Evolutionary conservation across 176 grass and related monocot species (phyloP).

Genomic region (Pontederia crassipes): DNA sequence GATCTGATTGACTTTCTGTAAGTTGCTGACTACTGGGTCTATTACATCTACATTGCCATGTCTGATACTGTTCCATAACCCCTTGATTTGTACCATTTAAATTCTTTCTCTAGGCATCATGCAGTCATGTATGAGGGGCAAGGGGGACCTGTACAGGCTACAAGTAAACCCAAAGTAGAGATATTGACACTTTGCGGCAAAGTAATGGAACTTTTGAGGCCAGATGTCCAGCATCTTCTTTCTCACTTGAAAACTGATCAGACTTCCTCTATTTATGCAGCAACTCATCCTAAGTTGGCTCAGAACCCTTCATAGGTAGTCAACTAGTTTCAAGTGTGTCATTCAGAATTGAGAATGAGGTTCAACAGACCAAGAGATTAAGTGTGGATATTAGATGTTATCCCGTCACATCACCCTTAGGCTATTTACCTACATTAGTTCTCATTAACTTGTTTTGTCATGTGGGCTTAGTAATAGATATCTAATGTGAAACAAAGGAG

Average conservation of each 20-base stretch:
- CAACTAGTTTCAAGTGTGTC: background rate
- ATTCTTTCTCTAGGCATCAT: slow-evolving; percentile 48
- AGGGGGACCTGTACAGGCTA: slow-evolving; percentile 88
- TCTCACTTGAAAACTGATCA: slow-evolving; percentile 73
- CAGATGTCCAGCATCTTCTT: slow-evolving; percentile 91
- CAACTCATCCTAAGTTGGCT: slow-evolving; percentile 87
- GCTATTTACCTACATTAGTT: no score
- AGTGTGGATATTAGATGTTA: no score
- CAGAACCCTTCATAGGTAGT: slow-evolving; percentile 39
- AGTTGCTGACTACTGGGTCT: slow-evolving; percentile 15
- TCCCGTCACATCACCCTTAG: no score
- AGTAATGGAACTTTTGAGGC: slow-evolving; percentile 63
- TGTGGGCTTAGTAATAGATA: no score
- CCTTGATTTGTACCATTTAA: background rate
- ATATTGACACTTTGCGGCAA: slow-evolving; percentile 85
- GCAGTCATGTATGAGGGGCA: slow-evolving; percentile 98
- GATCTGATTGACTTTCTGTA: slow-evolving; percentile 98
- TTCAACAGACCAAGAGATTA: no score
- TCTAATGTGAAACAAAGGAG: no score
- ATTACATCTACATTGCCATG: background rate
- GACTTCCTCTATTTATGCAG: slow-evolving; percentile 77
- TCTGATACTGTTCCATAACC: background rate
- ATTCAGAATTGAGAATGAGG: no score
- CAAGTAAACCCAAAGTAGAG: slow-evolving; percentile 87
- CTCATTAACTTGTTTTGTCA: no score